Conservation (phyloP, 768 basidiomycete genomes). For the Lactarius quietus region DNA sequence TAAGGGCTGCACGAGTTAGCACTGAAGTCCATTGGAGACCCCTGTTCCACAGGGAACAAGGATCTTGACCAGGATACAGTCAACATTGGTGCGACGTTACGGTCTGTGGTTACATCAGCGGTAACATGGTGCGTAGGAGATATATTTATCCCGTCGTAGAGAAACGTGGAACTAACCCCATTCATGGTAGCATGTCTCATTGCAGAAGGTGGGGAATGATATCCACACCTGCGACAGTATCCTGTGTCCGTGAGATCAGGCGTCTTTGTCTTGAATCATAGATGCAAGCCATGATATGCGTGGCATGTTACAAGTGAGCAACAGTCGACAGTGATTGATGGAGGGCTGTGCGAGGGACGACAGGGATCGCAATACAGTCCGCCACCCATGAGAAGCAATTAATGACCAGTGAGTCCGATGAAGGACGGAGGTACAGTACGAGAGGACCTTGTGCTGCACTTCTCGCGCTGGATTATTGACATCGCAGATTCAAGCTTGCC, state of each 20-base stretch:
- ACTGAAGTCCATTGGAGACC: neutral
- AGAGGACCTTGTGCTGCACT: neutral
- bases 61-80: too few species aligned
- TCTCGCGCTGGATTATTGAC: too few species aligned
- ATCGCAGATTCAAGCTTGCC: too few species aligned
- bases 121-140: neutral
- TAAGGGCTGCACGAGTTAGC: neutral
- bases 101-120: neutral
- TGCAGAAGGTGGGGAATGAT: neutral
- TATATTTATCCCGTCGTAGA: constrained; percentile 1
- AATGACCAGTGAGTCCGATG: neutral
- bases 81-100: neutral
- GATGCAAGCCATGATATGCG: neutral
- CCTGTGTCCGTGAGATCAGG: neutral
- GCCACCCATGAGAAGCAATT: neutral
- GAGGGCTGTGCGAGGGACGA: constrained; percentile 4
- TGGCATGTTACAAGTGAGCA: neutral
- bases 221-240: neutral
- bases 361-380: neutral
- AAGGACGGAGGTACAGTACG: too few species aligned
- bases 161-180: neutral
- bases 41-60: neutral
- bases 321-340: constrained; percentile 6
- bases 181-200: too few species aligned
- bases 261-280: neutral